Evolutionary conservation across 306 rosid species (phyloP).

Genomic region (apple (Malus domestica)): DNA sequence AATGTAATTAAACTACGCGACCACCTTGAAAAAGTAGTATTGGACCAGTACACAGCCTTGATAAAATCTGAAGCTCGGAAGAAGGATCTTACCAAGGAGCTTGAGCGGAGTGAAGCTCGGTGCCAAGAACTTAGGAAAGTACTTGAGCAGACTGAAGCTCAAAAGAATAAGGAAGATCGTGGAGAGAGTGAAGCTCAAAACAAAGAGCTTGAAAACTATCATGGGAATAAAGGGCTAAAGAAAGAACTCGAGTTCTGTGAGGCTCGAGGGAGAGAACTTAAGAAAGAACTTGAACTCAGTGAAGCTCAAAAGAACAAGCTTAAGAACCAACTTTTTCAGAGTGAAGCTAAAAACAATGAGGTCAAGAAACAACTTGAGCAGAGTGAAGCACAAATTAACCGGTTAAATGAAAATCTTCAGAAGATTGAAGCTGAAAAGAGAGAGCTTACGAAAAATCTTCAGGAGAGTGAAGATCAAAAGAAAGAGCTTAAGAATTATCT

Average conservation of each 20-base stretch:
- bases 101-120: background rate
- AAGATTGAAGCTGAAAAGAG: background rate
- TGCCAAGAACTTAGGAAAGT: no score
- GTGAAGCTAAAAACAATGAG: background rate
- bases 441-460: background rate
- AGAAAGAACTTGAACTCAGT: background rate
- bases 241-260: background rate
- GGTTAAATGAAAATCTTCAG: background rate
- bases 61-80: background rate
- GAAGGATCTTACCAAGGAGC: background rate
- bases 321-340: background rate
- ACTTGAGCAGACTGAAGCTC: no score
- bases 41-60: slow-evolving; percentile 33
- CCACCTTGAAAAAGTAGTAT: slow-evolving; percentile 19
- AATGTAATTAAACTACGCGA: slow-evolving; percentile 2
- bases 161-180: no score
- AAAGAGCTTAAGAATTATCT: slow-evolving; percentile 7
- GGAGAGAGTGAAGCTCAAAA: no score
- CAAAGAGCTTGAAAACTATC: no score
- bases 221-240: background rate
- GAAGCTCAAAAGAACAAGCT: background rate
- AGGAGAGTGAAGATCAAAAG: slow-evolving; percentile 20
- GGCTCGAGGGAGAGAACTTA: background rate
- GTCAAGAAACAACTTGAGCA: background rate
- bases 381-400: background rate